Conservation (phyloP, 139 green algal genomes). For the Chlorella sp. region DNA sequence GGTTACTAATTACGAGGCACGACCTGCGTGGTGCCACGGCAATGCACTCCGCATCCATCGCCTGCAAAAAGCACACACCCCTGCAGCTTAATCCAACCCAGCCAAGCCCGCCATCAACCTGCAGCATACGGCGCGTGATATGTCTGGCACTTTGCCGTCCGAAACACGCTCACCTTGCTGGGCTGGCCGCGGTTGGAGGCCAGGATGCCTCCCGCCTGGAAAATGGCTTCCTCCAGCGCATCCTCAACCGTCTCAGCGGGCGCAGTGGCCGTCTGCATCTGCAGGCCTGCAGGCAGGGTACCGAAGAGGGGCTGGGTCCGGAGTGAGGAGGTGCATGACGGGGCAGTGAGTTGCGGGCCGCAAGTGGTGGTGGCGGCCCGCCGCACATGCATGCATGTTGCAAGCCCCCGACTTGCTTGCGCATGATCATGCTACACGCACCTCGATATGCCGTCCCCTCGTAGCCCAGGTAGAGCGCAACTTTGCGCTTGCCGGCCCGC, state of each 20-base stretch:
- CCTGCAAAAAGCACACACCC: too few relatives aligned
- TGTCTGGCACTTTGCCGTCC: neutral
- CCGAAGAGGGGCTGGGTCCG: neutral
- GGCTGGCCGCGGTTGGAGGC: slow-evolving; percentile 49
- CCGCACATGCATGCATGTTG: neutral
- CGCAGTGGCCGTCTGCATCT: slow-evolving; percentile 50
- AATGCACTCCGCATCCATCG: neutral
- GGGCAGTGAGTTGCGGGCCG: neutral
- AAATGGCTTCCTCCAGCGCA: slow-evolving; percentile 67
- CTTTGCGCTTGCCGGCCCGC: slow-evolving; percentile 63
- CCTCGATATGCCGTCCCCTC: slow-evolving; percentile 70
- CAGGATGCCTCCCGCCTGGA: slow-evolving; percentile 56
- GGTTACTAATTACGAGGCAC: neutral
- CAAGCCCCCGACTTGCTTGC: too few relatives aligned
- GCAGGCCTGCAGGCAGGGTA: slow-evolving; percentile 51
- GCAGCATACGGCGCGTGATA: neutral
- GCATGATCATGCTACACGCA: slow-evolving; percentile 3
- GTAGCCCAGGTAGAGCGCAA: slow-evolving; percentile 78
- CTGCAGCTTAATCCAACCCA: too few relatives aligned
- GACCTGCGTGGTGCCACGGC: neutral
- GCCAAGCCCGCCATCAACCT: neutral
- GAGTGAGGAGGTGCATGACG: neutral
- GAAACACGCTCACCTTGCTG: neutral
- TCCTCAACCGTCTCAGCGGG: slow-evolving; percentile 55
- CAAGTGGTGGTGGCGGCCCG: neutral